phyloP scores from a whole-genome alignment of 169 alveolate species.

The Plasmodium yoelii region DNA sequence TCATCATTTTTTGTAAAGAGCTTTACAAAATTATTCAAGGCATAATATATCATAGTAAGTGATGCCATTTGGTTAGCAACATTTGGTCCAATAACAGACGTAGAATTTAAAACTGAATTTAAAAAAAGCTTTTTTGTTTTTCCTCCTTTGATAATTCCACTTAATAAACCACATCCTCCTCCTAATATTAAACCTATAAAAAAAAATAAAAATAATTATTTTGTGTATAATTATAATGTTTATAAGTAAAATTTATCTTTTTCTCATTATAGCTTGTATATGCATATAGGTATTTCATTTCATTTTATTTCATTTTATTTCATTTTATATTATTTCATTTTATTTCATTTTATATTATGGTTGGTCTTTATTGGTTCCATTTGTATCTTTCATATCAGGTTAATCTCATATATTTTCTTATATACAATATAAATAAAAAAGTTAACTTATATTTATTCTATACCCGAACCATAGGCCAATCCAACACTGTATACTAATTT shows the following conservation, averaged over 20 bases:
- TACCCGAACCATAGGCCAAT: constrained; percentile 90
- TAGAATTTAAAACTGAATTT: constrained; percentile 88
- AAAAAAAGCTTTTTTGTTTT: constrained; percentile 87
- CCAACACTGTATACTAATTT: constrained; percentile 90
- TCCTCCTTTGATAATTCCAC: constrained; percentile 91
- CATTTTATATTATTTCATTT: no score
- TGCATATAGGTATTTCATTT: no score
- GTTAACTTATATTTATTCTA: neutral
- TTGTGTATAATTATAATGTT: neutral
- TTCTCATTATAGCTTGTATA: no score
- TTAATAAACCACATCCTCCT: constrained; percentile 86
- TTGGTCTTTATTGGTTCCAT: neutral
- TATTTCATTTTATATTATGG: no score
- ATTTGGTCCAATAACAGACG: constrained; percentile 88
- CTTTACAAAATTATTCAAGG: constrained; percentile 81
- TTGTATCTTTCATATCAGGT: neutral
- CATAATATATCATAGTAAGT: constrained; percentile 88
- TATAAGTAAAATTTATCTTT: neutral
- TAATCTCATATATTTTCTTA: neutral
- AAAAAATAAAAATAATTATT: neutral
- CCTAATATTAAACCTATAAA: constrained; percentile 88
- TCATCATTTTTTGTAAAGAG: constrained; percentile 81
- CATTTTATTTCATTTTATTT: no score
- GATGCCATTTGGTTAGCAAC: constrained; percentile 89
- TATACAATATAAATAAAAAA: neutral